Percentiles rank a stretch among this genome's conserved stretches.
Evolutionary conservation across 1,284 basidiomycete genomes (phyloP).

Genomic region (Kwoniella shivajii): DNA sequence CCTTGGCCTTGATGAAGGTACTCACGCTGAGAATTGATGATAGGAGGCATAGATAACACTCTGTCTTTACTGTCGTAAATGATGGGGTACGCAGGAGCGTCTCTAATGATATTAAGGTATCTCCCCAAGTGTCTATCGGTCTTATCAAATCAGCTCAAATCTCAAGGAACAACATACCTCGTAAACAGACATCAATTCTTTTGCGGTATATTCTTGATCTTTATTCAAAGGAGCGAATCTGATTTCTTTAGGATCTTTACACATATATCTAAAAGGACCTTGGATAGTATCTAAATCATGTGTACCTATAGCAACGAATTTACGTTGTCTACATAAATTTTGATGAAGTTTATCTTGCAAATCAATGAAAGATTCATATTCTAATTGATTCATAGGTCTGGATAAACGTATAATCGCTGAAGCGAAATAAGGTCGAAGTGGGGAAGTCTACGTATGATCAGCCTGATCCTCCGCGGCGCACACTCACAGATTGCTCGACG

Average conservation of each 20-base stretch:
- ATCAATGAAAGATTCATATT: constrained; percentile 97
- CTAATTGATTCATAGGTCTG: constrained; percentile 76
- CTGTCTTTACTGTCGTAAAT: constrained; percentile 88
- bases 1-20: constrained; percentile 12
- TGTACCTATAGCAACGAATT: constrained; percentile 94
- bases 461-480: neutral
- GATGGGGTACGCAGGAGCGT: constrained; percentile 95
- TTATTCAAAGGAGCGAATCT: constrained; percentile 86
- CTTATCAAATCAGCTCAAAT: constrained; percentile 54
- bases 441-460: constrained; percentile 62
- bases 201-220: constrained; percentile 70
- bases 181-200: constrained; percentile 85
- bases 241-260: constrained; percentile 82
- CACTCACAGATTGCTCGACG: constrained; percentile 68
- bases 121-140: constrained; percentile 86
- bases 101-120: constrained; percentile 90
- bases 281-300: constrained; percentile 92
- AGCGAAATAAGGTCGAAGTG: constrained; percentile 88
- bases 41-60: constrained; percentile 96
- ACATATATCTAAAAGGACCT: constrained; percentile 87
- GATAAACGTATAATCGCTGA: constrained; percentile 88
- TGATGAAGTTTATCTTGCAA: constrained; percentile 98
- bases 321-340: constrained; percentile 87
- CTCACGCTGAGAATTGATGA: constrained; percentile 87
- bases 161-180: constrained; percentile 62